These are phyloP conservation scores for Polyplosphaeria fusca DNA, from an alignment of 495 filamentous ascomycete species.

Conservation along the genomic window DNA sequence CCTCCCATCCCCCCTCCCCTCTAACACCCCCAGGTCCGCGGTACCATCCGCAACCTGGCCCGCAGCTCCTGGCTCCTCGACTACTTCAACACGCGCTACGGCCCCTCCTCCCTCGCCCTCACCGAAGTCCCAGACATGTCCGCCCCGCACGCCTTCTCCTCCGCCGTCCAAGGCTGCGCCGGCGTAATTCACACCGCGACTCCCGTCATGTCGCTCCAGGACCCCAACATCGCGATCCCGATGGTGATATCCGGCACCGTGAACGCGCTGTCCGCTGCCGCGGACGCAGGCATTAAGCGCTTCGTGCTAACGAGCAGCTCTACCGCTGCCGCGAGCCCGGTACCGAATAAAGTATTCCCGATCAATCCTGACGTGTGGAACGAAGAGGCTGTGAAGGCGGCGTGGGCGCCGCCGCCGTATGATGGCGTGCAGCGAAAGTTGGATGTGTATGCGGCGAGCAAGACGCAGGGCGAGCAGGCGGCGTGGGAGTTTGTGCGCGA, in stretches of 20 bases:
- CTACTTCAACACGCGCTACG: slow-evolving; percentile 12
- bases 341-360: slow-evolving; percentile 6
- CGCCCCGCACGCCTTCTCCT: slow-evolving; percentile 2
- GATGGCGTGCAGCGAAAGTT: slow-evolving; percentile 1
- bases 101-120: neutral
- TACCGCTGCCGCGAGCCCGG: slow-evolving; percentile 7
- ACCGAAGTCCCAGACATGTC: slow-evolving; percentile 9
- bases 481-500: slow-evolving; percentile 53
- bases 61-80: slow-evolving; percentile 21
- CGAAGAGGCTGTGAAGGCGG: slow-evolving; percentile 8
- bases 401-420: slow-evolving; percentile 22
- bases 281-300: slow-evolving; percentile 10
- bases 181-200: slow-evolving; percentile 15
- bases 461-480: slow-evolving; percentile 51
- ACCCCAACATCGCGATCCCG: slow-evolving; percentile 16
- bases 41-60: slow-evolving; percentile 21
- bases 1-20: neutral
- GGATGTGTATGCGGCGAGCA: slow-evolving; percentile 53
- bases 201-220: neutral
- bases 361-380: slow-evolving; percentile 13
- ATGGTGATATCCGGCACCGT: slow-evolving; percentile 4
- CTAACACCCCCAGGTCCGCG: slow-evolving; percentile 16
- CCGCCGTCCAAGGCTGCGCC: slow-evolving; percentile 13
- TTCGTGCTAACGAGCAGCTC: slow-evolving; percentile 23
- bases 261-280: slow-evolving; percentile 15